Conservation (phyloP, 495 filamentous ascomycete species). For the Friedmanniomyces simplex region DNA sequence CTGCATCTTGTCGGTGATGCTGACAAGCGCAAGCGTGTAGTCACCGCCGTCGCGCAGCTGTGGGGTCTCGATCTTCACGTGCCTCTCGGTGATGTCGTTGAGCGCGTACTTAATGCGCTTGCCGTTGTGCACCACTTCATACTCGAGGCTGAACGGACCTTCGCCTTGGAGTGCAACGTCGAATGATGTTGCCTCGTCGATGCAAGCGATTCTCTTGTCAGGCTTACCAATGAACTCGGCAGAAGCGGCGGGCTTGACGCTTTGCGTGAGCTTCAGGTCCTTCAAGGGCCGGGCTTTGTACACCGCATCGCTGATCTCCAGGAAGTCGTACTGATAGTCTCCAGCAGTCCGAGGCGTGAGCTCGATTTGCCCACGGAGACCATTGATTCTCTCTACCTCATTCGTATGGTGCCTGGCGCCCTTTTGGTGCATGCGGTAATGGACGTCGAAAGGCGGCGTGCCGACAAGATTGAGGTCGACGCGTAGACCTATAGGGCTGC, state of each 20-base stretch:
- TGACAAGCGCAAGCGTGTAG: slow-evolving; percentile 71
- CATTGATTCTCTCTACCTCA: slow-evolving; percentile 44
- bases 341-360: slow-evolving; percentile 75
- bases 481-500: slow-evolving; percentile 77
- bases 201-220: slow-evolving; percentile 53
- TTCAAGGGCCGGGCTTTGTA: slow-evolving; percentile 54
- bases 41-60: slow-evolving; percentile 70
- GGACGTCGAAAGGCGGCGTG: slow-evolving; percentile 74
- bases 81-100: slow-evolving; percentile 47
- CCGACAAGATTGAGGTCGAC: slow-evolving; percentile 82
- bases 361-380: slow-evolving; percentile 67
- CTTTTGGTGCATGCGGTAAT: slow-evolving; percentile 56
- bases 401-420: slow-evolving; percentile 44
- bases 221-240: slow-evolving; percentile 55
- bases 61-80: slow-evolving; percentile 62
- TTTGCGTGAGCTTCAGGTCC: slow-evolving; percentile 61
- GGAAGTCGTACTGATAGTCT: slow-evolving; percentile 76
- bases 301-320: slow-evolving; percentile 65
- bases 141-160: slow-evolving; percentile 77
- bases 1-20: slow-evolving; percentile 71
- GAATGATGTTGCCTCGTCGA: slow-evolving; percentile 66
- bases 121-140: slow-evolving; percentile 85
- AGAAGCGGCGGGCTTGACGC: slow-evolving; percentile 82
- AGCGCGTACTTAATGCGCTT: slow-evolving; percentile 60
- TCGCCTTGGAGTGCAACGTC: slow-evolving; percentile 69